Evolutionary conservation across 2,329 filamentous ascomycete species (phyloP).

Genomic region (Colletotrichum limetticola): DNA sequence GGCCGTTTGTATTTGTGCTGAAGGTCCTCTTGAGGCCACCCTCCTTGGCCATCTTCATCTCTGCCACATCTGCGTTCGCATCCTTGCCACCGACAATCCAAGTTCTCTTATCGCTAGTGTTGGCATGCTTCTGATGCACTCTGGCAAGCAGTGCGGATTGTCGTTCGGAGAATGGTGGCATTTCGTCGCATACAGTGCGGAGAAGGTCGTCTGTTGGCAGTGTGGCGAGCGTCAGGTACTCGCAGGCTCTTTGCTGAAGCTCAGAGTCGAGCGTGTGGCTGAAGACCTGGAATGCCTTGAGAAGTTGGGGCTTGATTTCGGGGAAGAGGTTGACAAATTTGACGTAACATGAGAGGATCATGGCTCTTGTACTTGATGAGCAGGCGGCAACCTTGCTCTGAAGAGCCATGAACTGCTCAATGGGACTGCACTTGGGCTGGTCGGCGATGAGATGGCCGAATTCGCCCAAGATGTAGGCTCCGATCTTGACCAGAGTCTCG

Average conservation of each 20-base stretch:
- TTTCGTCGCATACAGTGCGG: slow-evolving; percentile 95
- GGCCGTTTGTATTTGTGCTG: slow-evolving; percentile 68
- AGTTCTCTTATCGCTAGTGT: slow-evolving; percentile 92
- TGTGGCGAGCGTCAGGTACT: slow-evolving; percentile 88
- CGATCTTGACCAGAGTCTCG: slow-evolving; percentile 97
- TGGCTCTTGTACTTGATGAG: slow-evolving; percentile 89
- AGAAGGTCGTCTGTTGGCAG: slow-evolving; percentile 91
- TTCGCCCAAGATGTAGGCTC: slow-evolving; percentile 93
- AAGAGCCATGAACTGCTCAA: slow-evolving; percentile 94
- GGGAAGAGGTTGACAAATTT: slow-evolving; percentile 99
- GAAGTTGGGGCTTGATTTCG: slow-evolving; percentile 94
- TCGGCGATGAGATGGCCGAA: slow-evolving; percentile 98
- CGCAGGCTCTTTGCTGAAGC: slow-evolving; percentile 94
- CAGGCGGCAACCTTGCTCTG: slow-evolving; percentile 90
- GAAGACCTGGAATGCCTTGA: slow-evolving; percentile 91
- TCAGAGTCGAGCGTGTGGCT: slow-evolving; percentile 96
- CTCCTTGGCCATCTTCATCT: slow-evolving; percentile 83
- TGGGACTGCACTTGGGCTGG: slow-evolving; percentile 89
- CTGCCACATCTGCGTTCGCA: slow-evolving; percentile 83
- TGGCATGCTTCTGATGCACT: slow-evolving; percentile 92
- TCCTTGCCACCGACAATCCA: slow-evolving; percentile 99
- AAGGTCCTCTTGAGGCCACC: slow-evolving; percentile 89
- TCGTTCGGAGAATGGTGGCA: slow-evolving; percentile 97
- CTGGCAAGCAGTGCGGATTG: slow-evolving; percentile 91
- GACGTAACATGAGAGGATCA: slow-evolving; percentile 94